Evolutionary conservation across 176 grass and related monocot genomes (phyloP).

Genomic region (Eleusine indica): DNA sequence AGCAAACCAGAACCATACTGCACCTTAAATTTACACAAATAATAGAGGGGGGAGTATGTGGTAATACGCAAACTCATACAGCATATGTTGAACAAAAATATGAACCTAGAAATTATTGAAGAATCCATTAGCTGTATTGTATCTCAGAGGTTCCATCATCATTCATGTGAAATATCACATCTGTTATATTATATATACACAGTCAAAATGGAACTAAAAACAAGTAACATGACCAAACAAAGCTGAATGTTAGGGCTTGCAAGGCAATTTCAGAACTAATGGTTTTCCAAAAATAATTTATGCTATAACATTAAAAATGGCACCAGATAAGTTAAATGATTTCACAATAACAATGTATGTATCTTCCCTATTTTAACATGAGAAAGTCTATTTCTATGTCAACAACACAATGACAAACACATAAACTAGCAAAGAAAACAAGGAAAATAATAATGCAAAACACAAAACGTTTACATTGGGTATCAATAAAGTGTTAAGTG

Average conservation of each 20-base stretch:
- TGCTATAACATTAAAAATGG: slow-evolving; percentile 10
- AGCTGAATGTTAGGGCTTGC: not conserved
- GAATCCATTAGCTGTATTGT: not conserved
- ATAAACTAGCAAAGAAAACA: not conserved
- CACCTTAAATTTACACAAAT: slow-evolving; percentile 16
- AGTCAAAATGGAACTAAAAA: no score
- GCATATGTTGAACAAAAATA: no score
- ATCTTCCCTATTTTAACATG: not conserved
- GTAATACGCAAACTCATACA: not conserved
- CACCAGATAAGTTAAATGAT: not conserved
- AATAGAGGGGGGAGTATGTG: not conserved
- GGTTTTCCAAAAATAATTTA: not conserved
- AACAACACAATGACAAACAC: slow-evolving; percentile 8
- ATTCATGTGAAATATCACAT: not conserved
- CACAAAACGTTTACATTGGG: not conserved
- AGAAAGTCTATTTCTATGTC: not conserved
- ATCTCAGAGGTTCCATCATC: slow-evolving; percentile 1
- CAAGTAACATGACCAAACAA: not conserved
- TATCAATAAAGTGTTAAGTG: no score
- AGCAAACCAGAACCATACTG: slow-evolving; percentile 3
- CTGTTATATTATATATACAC: no score
- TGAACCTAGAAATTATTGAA: not conserved
- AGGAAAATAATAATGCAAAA: not conserved
- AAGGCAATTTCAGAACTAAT: slow-evolving; percentile 3
- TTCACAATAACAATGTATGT: not conserved